Evolutionary conservation across 208 protist genomes (phyloP), one percentile per base, ranked within the genome.

Genomic region (Angomonas deanei): DNA sequence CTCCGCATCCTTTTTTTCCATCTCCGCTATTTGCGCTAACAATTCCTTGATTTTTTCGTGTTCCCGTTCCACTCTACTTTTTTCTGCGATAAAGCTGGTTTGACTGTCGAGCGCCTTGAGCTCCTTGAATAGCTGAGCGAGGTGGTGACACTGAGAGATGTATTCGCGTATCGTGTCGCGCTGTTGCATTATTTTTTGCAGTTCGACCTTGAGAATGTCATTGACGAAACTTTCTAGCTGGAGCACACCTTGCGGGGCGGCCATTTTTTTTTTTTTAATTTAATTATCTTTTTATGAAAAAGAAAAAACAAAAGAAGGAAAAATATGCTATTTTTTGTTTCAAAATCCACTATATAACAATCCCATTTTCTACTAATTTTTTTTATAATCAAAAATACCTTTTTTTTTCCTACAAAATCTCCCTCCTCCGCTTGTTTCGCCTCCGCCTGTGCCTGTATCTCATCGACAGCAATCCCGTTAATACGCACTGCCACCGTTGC

Each of bases 61-160:
- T 13, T 39, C 34, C 13, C 13, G 8, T 17, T 61, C 31, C 56
- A 53, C 11, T 59, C 60, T 27, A 26, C 23, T 27, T 19, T 49
- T 30, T n/a, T 50, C 19, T 46, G 59, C 50, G 15, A 84, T 69
- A 60, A 80, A 74, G 19, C 67, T 70, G 47, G 74, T 65, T n/a
- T 72, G 49, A 23, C 73, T 68, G 5, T 80, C 84, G 23, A 93
- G 60, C 2, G 59, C 68, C 24, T 66, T 66, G 79, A 93, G 91
- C 48, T 93, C 87, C 19, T 78, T 59, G 56, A 90, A 78, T 31
- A 91, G 57, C 48, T 76, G 67, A 5, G 76, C 69, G 39, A 91
- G 70, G 67, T 94, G 87, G 10, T 60, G 61, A 57, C 87, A 94
- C 59, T 88, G 74, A 4, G 84, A 79, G 13, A 77, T 78, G 46